These are phyloP conservation scores for Zopfia rhizophila DNA, from an alignment of 2,329 filamentous ascomycete species.

Conservation along the genomic window DNA sequence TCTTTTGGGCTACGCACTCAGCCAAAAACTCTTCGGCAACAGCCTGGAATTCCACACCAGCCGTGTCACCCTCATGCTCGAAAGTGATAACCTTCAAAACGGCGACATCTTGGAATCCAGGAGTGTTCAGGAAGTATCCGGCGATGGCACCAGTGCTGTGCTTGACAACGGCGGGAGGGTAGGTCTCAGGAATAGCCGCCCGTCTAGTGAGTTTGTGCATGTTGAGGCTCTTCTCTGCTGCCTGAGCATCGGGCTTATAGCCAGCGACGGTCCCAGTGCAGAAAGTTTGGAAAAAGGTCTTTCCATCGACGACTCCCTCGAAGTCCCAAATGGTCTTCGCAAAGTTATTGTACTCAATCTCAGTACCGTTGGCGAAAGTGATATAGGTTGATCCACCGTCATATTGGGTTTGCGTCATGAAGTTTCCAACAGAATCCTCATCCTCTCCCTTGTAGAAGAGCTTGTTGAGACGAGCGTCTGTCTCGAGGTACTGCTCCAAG, in stretches of 20 bases:
- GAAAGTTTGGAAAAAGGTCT: slow-evolving; percentile 51
- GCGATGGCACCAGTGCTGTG: slow-evolving; percentile 39
- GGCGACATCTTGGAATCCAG: slow-evolving; percentile 48
- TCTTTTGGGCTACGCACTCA: slow-evolving; percentile 56
- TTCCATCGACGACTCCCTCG: slow-evolving; percentile 42
- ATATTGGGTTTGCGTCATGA: slow-evolving; percentile 28
- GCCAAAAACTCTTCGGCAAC: slow-evolving; percentile 55
- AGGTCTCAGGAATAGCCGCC: slow-evolving; percentile 15
- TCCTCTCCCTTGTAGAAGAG: slow-evolving; percentile 35
- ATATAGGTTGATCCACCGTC: slow-evolving; percentile 36
- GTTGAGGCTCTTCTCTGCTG: slow-evolving; percentile 10
- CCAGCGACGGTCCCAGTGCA: slow-evolving; percentile 29
- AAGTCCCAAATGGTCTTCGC: slow-evolving; percentile 35
- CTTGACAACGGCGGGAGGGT: slow-evolving; percentile 26
- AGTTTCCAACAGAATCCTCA: slow-evolving; percentile 28
- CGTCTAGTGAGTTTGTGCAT: not conserved
- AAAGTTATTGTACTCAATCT: slow-evolving; percentile 23
- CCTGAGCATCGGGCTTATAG: not conserved
- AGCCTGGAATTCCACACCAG: slow-evolving; percentile 41
- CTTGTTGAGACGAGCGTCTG: slow-evolving; percentile 33
- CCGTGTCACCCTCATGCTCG: slow-evolving; percentile 24
- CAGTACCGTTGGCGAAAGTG: slow-evolving; percentile 46
- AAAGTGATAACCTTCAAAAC: slow-evolving; percentile 58
- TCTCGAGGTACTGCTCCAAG: slow-evolving; percentile 33
- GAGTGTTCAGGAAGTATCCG: slow-evolving; percentile 56